Evolutionary conservation across 2,329 filamentous ascomycete species (phyloP).

Genomic region (Aspergillus ochraceus): DNA sequence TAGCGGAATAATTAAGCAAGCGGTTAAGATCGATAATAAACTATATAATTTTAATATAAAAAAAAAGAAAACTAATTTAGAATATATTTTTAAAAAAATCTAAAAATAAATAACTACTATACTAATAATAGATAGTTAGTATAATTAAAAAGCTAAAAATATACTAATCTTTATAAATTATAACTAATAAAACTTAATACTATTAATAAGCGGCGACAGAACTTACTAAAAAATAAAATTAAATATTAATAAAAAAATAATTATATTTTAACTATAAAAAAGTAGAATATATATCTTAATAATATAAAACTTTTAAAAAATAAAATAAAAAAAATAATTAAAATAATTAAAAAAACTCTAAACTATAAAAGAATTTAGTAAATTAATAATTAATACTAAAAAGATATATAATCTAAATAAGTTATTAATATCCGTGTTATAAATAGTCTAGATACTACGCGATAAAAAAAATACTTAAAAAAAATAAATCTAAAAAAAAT

Average conservation of each 20-base stretch:
- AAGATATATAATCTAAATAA: too few relatives aligned
- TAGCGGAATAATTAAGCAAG: not conserved
- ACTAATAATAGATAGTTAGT: not conserved
- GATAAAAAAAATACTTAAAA: too few relatives aligned
- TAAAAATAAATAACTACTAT: constrained; percentile 1
- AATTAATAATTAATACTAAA: too few relatives aligned
- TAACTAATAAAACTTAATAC: not conserved
- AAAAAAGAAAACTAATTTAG: not conserved
- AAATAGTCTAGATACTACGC: too few relatives aligned
- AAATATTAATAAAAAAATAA: not conserved
- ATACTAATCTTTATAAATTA: not conserved
- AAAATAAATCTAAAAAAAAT: too few relatives aligned
- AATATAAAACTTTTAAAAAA: too few relatives aligned
- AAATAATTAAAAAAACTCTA: too few relatives aligned
- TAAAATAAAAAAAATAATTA: too few relatives aligned
- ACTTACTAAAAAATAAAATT: not conserved
- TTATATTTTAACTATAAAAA: not conserved
- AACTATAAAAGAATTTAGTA: too few relatives aligned
- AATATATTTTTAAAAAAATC: not conserved
- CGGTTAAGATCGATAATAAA: not conserved
- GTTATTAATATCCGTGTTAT: too few relatives aligned
- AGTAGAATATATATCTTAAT: too few relatives aligned
- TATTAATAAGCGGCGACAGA: not conserved
- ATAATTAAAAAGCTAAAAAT: not conserved
- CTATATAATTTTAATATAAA: not conserved